These are phyloP conservation scores for Fusarium veterinarium DNA, from an alignment of 2,329 filamentous ascomycete genomes.

Conservation along the genomic window DNA sequence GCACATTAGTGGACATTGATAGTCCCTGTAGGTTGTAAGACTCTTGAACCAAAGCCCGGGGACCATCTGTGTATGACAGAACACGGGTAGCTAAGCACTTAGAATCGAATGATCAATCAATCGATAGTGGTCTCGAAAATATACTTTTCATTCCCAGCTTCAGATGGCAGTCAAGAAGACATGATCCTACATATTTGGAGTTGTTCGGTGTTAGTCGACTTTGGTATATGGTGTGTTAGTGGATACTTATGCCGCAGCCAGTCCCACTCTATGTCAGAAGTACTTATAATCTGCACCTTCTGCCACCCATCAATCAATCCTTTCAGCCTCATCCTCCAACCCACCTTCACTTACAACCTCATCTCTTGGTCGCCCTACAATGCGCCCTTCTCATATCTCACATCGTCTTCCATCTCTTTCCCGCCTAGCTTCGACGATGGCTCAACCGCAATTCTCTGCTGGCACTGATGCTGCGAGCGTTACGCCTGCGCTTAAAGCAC, in stretches of 20 bases:
- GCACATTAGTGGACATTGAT: not conserved
- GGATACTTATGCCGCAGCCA: not conserved
- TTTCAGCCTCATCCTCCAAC: constrained; percentile 17
- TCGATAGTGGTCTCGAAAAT: too few relatives aligned
- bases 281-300: constrained; percentile 26
- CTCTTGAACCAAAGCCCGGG: not conserved
- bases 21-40: not conserved
- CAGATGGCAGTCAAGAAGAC: not conserved
- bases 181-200: not conserved
- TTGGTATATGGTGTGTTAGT: not conserved
- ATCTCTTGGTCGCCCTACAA: constrained; percentile 4
- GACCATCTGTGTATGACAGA: not conserved
- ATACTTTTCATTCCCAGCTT: not conserved
- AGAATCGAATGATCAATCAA: not conserved
- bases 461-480: constrained; percentile 57
- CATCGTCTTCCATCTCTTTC: constrained; percentile 17
- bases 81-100: not conserved
- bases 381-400: constrained; percentile 23
- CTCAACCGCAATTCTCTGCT: constrained; percentile 56
- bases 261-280: not conserved
- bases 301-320: constrained; percentile 20
- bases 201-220: not conserved
- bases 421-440: constrained; percentile 40
- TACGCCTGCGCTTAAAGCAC: constrained; percentile 50
- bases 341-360: constrained; percentile 5